These are phyloP conservation scores for Cordyceps pruinosa DNA, from an alignment of 2,329 filamentous ascomycete species.

Conservation along the genomic window DNA sequence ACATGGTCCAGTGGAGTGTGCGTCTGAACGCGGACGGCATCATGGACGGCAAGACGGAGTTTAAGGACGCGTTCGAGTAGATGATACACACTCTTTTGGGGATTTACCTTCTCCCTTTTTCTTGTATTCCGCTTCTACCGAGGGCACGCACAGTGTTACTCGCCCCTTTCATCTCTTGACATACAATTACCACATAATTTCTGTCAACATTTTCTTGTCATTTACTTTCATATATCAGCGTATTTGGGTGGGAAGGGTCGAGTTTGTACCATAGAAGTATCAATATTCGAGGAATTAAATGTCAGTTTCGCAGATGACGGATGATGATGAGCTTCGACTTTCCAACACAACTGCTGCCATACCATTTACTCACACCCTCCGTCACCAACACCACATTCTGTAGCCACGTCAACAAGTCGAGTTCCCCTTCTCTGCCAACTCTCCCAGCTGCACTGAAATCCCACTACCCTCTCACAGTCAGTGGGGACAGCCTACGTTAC, in stretches of 20 bases:
- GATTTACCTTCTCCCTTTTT: too few relatives aligned
- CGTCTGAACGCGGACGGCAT: slow-evolving; percentile 8
- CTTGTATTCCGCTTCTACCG: background rate
- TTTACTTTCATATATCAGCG: slow-evolving; percentile 3
- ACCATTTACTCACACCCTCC: too few relatives aligned
- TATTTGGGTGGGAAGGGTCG: background rate
- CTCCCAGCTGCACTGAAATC: background rate
- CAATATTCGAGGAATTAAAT: background rate
- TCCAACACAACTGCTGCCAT: too few relatives aligned
- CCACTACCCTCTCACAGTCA: background rate
- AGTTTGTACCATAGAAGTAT: background rate
- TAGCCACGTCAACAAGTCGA: too few relatives aligned
- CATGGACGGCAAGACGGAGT: slow-evolving; percentile 11
- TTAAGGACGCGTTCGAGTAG: background rate
- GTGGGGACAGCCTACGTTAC: slow-evolving; percentile 10
- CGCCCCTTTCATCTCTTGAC: background rate
- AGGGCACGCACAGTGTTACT: background rate
- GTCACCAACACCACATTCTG: too few relatives aligned
- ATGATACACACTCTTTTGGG: background rate
- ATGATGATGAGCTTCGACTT: too few relatives aligned
- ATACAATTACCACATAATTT: background rate
- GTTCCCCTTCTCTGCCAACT: too few relatives aligned
- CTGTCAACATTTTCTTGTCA: background rate
- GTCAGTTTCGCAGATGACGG: too few relatives aligned
- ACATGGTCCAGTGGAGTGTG: slow-evolving; percentile 15